Evolutionary conservation across 345 rosid genomes (phyloP), one percentile per base, ranked within the genome.

Genomic region (Crucihimalaya himalaica): DNA sequence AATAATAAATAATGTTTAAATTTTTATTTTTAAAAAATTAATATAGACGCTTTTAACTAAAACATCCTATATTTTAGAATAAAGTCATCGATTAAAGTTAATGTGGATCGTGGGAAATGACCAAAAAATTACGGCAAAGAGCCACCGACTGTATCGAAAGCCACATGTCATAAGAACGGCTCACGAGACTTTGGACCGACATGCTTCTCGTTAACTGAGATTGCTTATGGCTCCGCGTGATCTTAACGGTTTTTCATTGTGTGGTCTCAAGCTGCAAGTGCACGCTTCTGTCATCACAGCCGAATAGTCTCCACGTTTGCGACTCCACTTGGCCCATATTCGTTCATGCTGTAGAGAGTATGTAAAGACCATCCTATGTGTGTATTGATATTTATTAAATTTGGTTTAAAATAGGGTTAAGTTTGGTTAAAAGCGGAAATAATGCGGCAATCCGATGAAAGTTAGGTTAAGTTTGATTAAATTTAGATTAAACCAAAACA

Each of bases 101-200:
- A 47, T 35, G 43, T 10, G 40, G 35, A 74, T 74, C 42, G 72
- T 66, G 72, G 68, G 68, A 56, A 18, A n/a, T 13, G 31, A 75
- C 29, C 63, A 59, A 8, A 40, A 40, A 11, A 20, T 1, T 16
- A 67, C 31, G 63, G 73, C 54, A 58, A 45, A 37, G 68, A 19
- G 50, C 8, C 35, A 39, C 73, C 46, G 42, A 21, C 48, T 75
- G 7, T 18, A 16, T 68, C 28, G 1, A 14, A 35, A 20, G 28
- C 8, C 71, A 76, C 71, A 61, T 76, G 75, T 37, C 61, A 27
- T 13, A 25, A 29, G 1, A 55, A n/a, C 13, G 45, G 46, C 40
- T 75, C 68, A 75, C 74, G 66, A 47, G 71, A 69, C 16, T 32
- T 43, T 35, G 70, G 65, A 54, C 79, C 69, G 79, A 76, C 75